A percentile compares a stretch with the other conserved stretches of the same genome.
These are phyloP conservation scores for Glycine latifolia DNA, from an alignment of 306 rosid species.

Conservation along the genomic window DNA sequence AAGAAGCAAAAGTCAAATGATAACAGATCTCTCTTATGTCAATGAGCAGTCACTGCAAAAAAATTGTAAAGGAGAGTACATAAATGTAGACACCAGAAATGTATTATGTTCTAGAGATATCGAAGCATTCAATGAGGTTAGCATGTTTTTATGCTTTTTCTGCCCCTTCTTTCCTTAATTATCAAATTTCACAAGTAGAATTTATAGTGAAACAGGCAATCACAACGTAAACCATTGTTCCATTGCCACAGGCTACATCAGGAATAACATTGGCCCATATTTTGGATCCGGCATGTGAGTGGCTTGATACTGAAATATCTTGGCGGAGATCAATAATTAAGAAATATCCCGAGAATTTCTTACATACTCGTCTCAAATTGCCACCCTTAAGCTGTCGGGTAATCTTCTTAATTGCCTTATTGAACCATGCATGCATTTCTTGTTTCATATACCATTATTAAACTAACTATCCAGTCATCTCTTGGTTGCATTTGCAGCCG, in stretches of 20 bases:
- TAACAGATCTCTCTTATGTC: background rate
- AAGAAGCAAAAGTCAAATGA: slow-evolving; percentile 14
- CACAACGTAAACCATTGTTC: no score
- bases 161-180: background rate
- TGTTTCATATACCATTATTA: background rate
- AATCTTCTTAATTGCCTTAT: slow-evolving; percentile 22
- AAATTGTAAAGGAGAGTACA: slow-evolving; percentile 61
- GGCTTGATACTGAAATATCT: background rate
- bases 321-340: slow-evolving; percentile 44
- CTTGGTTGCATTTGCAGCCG: background rate
- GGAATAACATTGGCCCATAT: slow-evolving; percentile 40
- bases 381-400: slow-evolving; percentile 59
- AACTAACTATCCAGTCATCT: background rate
- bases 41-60: slow-evolving; percentile 55
- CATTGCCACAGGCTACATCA: slow-evolving; percentile 48
- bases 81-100: slow-evolving; percentile 45
- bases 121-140: slow-evolving; percentile 38
- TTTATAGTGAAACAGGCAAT: background rate
- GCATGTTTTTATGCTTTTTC: background rate
- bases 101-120: slow-evolving; percentile 49
- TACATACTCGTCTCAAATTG: slow-evolving; percentile 27
- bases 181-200: background rate
- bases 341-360: slow-evolving; percentile 12
- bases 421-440: background rate
- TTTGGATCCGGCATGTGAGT: slow-evolving; percentile 52